Percentiles rank a stretch among this genome's conserved stretches.
phyloP scores from a whole-genome alignment of 257 asterid species.

The Avicennia marina region DNA sequence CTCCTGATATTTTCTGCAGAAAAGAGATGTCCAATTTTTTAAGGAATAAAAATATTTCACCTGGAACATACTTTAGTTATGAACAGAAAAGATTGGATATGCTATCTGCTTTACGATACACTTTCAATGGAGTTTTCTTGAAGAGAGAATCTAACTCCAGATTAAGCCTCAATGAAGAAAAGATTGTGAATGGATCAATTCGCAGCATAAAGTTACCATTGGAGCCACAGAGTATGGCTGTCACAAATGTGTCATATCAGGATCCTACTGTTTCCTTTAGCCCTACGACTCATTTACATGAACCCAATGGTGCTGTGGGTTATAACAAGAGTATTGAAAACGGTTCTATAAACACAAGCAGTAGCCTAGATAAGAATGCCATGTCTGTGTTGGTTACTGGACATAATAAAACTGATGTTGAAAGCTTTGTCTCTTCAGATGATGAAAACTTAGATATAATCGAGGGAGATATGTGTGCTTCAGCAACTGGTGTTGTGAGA shows the following conservation, averaged over 20 bases:
- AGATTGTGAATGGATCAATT: constrained; percentile 36
- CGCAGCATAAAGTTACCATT: constrained; percentile 26
- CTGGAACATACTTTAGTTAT: constrained; percentile 52
- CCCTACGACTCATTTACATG: constrained; percentile 27
- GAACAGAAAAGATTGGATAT: constrained; percentile 51
- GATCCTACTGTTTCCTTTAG: constrained; percentile 21
- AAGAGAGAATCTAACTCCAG: constrained; percentile 31
- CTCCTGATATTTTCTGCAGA: constrained; percentile 70
- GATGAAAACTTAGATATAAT: constrained; percentile 61
- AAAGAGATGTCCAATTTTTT: constrained; percentile 74
- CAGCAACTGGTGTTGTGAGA: constrained; percentile 96
- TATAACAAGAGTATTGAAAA: constrained; percentile 25
- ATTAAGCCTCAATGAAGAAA: constrained; percentile 30
- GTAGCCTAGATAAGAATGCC: constrained; percentile 28
- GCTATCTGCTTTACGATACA: constrained; percentile 37
- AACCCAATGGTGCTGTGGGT: constrained; percentile 23
- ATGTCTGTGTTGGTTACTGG: constrained; percentile 24
- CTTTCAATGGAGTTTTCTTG: constrained; percentile 26
- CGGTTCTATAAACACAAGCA: constrained; percentile 34
- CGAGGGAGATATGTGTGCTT: constrained; percentile 80
- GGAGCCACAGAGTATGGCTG: constrained; percentile 21
- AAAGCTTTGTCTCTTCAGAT: constrained; percentile 44
- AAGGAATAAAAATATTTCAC: constrained; percentile 57
- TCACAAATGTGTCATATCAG: constrained; percentile 29
- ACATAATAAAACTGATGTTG: constrained; percentile 30